These are phyloP conservation scores for Iodosphaeria phyllophila DNA, from an alignment of 2,329 filamentous ascomycete species.

Conservation along the genomic window DNA sequence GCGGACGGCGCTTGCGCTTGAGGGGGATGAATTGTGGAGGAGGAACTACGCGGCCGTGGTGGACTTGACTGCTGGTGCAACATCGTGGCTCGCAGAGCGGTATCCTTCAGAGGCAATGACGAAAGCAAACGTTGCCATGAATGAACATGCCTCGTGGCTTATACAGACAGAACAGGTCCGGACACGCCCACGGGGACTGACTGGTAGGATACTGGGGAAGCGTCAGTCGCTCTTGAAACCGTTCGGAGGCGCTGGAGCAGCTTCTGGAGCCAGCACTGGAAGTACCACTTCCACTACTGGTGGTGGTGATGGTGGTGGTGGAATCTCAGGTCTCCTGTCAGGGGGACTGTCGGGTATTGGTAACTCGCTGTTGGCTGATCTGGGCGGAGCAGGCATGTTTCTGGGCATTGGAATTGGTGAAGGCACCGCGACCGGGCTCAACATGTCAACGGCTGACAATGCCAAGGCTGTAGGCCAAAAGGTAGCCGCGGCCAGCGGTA, in stretches of 20 bases:
- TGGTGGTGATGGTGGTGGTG: not conserved
- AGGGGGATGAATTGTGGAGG: slow-evolving; percentile 1
- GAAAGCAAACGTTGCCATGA: not conserved
- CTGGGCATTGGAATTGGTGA: slow-evolving; percentile 8
- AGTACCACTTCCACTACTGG: too few relatives aligned
- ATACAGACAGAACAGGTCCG: too few relatives aligned
- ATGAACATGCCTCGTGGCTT: not conserved
- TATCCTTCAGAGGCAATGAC: slow-evolving; percentile 1
- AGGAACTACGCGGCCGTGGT: slow-evolving; percentile 2
- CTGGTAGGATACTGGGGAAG: too few relatives aligned
- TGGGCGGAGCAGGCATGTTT: slow-evolving; percentile 7
- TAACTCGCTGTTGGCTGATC: slow-evolving; percentile 3
- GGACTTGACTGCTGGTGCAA: slow-evolving; percentile 1
- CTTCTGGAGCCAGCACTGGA: not conserved
- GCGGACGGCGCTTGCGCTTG: too few relatives aligned
- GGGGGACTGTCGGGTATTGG: slow-evolving; percentile 3
- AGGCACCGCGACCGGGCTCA: slow-evolving; percentile 8
- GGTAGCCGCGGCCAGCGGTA: slow-evolving; percentile 10
- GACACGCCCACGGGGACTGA: too few relatives aligned
- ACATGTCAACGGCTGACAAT: slow-evolving; percentile 5
- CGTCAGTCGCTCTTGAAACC: too few relatives aligned
- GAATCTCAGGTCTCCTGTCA: not conserved
- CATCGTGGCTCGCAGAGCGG: slow-evolving; percentile 2
- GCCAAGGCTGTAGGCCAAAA: slow-evolving; percentile 5
- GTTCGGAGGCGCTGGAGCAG: not conserved